phyloP scores from a whole-genome alignment of 257 asterid species.

The Coffea canephora region DNA sequence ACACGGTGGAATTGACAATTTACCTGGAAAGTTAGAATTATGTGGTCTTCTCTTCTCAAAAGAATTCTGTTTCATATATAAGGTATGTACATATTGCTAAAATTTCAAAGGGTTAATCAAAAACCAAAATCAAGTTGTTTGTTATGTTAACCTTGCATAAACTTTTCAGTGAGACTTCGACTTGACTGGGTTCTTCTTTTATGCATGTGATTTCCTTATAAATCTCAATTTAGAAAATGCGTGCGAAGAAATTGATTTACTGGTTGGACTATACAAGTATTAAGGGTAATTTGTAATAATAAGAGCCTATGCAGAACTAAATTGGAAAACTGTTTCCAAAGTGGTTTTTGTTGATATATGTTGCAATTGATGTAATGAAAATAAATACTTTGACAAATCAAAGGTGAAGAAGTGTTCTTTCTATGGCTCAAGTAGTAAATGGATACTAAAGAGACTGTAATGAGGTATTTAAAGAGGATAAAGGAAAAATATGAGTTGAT shows the following conservation, averaged over 20 bases:
- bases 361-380: not conserved
- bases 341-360: not conserved
- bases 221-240: not conserved
- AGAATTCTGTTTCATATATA: not conserved
- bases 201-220: not conserved
- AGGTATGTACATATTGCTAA: slow-evolving; percentile 12
- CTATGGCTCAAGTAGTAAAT: too few relatives aligned
- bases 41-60: not conserved
- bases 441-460: not conserved
- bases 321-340: not conserved
- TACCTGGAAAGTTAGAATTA: slow-evolving; percentile 11
- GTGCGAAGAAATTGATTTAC: not conserved
- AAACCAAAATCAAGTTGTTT: not conserved
- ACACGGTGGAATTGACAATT: not conserved
- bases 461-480: not conserved
- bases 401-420: not conserved
- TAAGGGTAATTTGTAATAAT: not conserved
- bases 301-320: not conserved
- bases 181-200: not conserved
- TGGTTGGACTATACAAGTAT: not conserved
- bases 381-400: not conserved
- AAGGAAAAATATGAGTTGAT: not conserved
- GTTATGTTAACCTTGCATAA: not conserved
- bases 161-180: not conserved
- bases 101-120: not conserved